These are phyloP conservation scores for Naganishia vaughanmartiniae DNA, from an alignment of 768 basidiomycete genomes.

Conservation along the genomic window DNA sequence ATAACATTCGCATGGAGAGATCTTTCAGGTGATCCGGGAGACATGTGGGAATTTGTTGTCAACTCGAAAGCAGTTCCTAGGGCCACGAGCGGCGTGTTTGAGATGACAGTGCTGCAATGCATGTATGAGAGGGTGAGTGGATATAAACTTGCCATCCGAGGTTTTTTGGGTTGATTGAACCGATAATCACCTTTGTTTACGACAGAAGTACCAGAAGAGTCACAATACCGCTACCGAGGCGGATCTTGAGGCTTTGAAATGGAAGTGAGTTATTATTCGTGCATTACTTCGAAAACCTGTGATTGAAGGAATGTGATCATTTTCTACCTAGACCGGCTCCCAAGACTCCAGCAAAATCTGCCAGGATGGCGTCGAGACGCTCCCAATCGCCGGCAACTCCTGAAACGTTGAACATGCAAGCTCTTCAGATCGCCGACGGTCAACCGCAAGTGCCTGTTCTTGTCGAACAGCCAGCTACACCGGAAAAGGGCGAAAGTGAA, in stretches of 20 bases:
- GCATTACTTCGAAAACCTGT: background rate
- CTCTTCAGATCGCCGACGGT: conserved; percentile 31
- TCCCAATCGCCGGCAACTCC: conserved; percentile 8
- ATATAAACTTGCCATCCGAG: no score
- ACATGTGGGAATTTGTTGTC: conserved; percentile 84
- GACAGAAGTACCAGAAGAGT: conserved; percentile 68
- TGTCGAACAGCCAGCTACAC: conserved; percentile 18
- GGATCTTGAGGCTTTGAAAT: conserved; percentile 75
- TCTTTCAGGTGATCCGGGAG: conserved; percentile 79
- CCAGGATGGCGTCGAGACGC: conserved; percentile 17
- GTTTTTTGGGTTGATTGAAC: background rate
- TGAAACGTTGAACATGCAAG: conserved; percentile 38
- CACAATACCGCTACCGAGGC: conserved; percentile 67
- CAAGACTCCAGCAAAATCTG: conserved; percentile 29
- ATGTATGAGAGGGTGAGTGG: conserved; percentile 70
- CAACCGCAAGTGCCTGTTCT: background rate
- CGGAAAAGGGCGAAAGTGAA: conserved; percentile 7
- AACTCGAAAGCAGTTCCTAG: conserved; percentile 61
- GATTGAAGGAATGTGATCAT: background rate
- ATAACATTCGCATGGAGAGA: conserved; percentile 88
- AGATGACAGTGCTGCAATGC: conserved; percentile 89
- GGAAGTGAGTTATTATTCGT: conserved; percentile 61
- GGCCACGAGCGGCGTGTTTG: conserved; percentile 82
- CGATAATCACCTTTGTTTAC: conserved; percentile 35
- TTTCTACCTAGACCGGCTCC: conserved; percentile 31